Conservation (phyloP, 2,329 filamentous ascomycete species). For the Fusarium denticulatum region DNA sequence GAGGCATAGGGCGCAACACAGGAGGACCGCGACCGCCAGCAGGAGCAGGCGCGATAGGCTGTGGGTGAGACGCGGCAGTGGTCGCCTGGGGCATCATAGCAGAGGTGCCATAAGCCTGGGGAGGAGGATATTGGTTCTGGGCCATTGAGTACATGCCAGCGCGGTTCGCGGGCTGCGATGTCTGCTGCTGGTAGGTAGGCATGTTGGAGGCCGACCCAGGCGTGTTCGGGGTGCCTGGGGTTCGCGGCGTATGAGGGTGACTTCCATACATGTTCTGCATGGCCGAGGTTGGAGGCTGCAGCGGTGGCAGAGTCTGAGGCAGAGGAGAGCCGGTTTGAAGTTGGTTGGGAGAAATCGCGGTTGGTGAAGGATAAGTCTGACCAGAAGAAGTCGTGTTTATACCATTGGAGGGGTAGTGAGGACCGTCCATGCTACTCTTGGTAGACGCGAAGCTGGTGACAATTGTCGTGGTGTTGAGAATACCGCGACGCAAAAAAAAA, state of each 20-base stretch:
- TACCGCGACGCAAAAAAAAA: conserved; percentile 36
- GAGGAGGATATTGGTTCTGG: conserved; percentile 64
- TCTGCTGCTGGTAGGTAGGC: conserved; percentile 64
- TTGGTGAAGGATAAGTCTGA: conserved; percentile 62
- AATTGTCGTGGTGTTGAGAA: conserved; percentile 37
- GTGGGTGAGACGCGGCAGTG: conserved; percentile 74
- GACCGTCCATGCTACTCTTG: conserved; percentile 63
- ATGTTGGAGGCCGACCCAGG: conserved; percentile 65
- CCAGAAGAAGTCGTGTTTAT: conserved; percentile 63
- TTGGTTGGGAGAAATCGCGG: conserved; percentile 63
- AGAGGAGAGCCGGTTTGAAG: conserved; percentile 59
- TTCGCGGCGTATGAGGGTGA: conserved; percentile 70
- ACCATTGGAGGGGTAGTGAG: conserved; percentile 64
- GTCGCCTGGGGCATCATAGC: conserved; percentile 75
- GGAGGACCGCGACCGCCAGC: conserved; percentile 65
- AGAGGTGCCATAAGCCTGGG: conserved; percentile 65
- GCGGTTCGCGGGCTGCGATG: conserved; percentile 58
- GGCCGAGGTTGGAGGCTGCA: conserved; percentile 58
- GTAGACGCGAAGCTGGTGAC: conserved; percentile 46
- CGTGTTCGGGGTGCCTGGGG: conserved; percentile 70
- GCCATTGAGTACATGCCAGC: conserved; percentile 65
- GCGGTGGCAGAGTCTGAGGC: conserved; percentile 65
- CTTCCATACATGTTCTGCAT: conserved; percentile 63
- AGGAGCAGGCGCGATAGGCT: conserved; percentile 80
- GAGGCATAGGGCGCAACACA: conserved; percentile 75